These are phyloP conservation scores for Cercospora nicotianae DNA, from an alignment of 2,329 filamentous ascomycete species.

Conservation along the genomic window DNA sequence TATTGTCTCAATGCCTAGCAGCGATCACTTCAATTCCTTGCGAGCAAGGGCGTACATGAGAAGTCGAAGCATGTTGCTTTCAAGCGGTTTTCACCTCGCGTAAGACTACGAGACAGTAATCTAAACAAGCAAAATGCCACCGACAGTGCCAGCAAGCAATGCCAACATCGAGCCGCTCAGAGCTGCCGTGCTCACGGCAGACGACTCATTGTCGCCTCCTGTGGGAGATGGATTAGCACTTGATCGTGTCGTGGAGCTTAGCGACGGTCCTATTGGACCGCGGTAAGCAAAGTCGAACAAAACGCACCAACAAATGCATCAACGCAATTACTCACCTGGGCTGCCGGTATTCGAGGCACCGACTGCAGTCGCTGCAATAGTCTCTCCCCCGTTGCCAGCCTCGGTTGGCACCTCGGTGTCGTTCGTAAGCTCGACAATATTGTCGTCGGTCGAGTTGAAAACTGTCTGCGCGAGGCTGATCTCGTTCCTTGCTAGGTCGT, in stretches of 20 bases:
- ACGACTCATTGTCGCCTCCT: constrained; percentile 5
- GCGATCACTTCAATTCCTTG: background rate
- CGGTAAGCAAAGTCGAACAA: background rate
- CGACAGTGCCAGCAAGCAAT: background rate
- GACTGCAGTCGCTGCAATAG: constrained; percentile 12
- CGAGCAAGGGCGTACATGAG: background rate
- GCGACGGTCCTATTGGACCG: background rate
- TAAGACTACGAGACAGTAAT: background rate
- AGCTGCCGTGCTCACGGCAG: background rate
- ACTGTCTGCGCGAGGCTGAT: constrained; percentile 62
- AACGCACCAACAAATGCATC: background rate
- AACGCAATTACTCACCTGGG: constrained; percentile 6
- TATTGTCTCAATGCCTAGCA: background rate
- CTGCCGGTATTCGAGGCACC: constrained; percentile 8
- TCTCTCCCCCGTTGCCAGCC: constrained; percentile 12
- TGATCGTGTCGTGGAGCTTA: background rate
- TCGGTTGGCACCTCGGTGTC: constrained; percentile 9
- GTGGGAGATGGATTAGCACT: background rate
- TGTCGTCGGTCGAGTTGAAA: constrained; percentile 56
- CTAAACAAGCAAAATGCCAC: constrained; percentile 6
- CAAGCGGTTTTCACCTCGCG: background rate
- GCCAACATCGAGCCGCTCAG: constrained; percentile 4
- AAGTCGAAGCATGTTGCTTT: background rate
- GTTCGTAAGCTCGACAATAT: constrained; percentile 55
- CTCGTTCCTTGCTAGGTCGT: constrained; percentile 60